phyloP scores from a whole-genome alignment of 768 basidiomycete species.

The Naganishia randhawae region DNA sequence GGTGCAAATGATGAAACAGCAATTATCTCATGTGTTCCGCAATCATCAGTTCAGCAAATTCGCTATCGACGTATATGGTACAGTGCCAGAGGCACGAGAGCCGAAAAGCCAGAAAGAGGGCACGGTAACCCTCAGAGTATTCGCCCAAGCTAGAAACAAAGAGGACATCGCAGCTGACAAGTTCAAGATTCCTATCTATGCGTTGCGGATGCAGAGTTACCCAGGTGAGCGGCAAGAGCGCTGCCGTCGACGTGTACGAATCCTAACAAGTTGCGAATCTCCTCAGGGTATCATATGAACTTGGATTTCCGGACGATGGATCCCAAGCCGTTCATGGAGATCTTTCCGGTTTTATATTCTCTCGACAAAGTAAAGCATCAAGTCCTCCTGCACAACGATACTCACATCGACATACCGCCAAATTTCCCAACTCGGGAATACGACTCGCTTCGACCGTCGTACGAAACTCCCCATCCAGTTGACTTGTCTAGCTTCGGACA shows the following conservation, averaged over 20 bases:
- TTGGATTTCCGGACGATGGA: constrained; percentile 19
- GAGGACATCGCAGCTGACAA: constrained; percentile 16
- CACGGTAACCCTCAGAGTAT: not conserved
- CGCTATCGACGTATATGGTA: constrained; percentile 12
- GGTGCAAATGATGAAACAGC: constrained; percentile 16
- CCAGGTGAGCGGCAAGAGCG: not conserved
- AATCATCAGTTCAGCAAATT: constrained; percentile 16
- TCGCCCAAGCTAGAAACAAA: constrained; percentile 10
- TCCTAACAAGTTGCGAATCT: not conserved
- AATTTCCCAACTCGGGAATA: not conserved
- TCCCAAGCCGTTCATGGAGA: constrained; percentile 21
- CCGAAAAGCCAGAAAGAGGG: constrained; percentile 17
- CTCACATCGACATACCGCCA: not conserved
- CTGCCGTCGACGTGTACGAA: not conserved
- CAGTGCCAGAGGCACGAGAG: constrained; percentile 6
- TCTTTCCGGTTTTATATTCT: constrained; percentile 16
- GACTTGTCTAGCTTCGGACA: not conserved
- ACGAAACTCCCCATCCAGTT: constrained; percentile 5
- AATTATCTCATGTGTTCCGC: constrained; percentile 8
- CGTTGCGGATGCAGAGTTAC: constrained; percentile 21
- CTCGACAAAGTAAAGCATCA: not conserved
- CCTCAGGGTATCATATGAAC: constrained; percentile 14
- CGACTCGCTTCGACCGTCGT: not conserved
- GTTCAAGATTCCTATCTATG: constrained; percentile 23
- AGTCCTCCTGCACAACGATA: not conserved